phyloP scores from a whole-genome alignment of 495 filamentous ascomycete species.

The Acidomyces sp. region DNA sequence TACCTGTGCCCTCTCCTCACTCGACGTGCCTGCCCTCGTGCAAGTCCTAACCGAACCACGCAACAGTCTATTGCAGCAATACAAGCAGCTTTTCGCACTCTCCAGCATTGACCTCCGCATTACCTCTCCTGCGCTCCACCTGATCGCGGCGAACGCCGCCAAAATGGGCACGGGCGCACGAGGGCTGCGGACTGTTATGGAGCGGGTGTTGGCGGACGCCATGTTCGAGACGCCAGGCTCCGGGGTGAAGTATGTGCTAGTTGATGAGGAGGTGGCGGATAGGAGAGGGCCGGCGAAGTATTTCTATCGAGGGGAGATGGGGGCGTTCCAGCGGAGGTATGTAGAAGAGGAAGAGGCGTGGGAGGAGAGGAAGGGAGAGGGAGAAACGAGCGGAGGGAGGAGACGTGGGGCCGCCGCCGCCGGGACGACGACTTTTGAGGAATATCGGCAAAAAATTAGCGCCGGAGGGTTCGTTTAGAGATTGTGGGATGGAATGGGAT shows the following conservation, averaged over 20 bases:
- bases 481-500: too few relatives aligned
- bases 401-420: conserved; percentile 19
- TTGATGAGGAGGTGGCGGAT: conserved; percentile 36
- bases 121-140: conserved; percentile 63
- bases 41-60: conserved; percentile 84
- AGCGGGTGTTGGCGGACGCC: conserved; percentile 68
- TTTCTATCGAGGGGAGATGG: conserved; percentile 39
- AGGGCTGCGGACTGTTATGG: conserved; percentile 78
- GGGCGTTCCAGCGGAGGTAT: conserved; percentile 25
- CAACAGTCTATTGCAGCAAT: conserved; percentile 76
- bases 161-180: conserved; percentile 77
- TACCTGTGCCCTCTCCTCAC: conserved; percentile 65
- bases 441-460: conserved; percentile 36
- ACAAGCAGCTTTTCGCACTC: conserved; percentile 69
- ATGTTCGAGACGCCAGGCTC: conserved; percentile 79
- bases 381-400: conserved; percentile 22
- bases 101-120: conserved; percentile 73
- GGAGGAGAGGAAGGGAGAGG: conserved; percentile 33
- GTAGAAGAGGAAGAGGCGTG: conserved; percentile 51
- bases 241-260: conserved; percentile 43
- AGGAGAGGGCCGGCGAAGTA: conserved; percentile 44
- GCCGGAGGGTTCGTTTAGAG: conserved; percentile 19
- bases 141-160: conserved; percentile 60
- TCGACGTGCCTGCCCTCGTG: conserved; percentile 65
- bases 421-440: conserved; percentile 35